A percentile compares a stretch with the other conserved stretches of the same genome.
phyloP scores from a whole-genome alignment of 257 asterid genomes.

The Forsythia suspensa region DNA sequence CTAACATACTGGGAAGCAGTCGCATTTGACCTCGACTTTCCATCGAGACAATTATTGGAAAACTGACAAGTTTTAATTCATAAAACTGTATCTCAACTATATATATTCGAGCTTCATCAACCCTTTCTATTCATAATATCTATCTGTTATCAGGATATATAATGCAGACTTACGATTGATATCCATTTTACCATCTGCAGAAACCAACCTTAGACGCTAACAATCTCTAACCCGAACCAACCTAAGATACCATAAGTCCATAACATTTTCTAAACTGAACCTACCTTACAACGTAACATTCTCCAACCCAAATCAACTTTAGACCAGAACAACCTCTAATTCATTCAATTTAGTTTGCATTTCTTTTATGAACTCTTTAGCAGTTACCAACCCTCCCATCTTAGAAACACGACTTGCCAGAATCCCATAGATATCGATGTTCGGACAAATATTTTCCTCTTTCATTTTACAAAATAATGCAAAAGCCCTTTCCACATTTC shows the following conservation, averaged over 20 bases:
- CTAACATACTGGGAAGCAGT: background rate
- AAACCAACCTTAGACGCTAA: constrained; percentile 11
- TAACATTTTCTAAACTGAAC: background rate
- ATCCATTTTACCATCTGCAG: background rate
- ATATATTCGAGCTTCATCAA: too few species aligned
- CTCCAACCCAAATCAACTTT: constrained; percentile 26
- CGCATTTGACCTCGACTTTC: background rate
- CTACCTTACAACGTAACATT: constrained; percentile 4
- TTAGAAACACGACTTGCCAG: constrained; percentile 28
- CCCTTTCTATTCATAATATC: background rate
- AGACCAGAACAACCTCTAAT: background rate
- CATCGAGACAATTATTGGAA: too few species aligned
- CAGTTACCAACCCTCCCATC: constrained; percentile 23
- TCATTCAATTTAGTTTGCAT: constrained; percentile 16
- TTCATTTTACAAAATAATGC: constrained; percentile 24
- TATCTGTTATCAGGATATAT: too few species aligned
- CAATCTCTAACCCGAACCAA: constrained; percentile 27
- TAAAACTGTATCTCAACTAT: too few species aligned
- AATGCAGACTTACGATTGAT: too few species aligned
- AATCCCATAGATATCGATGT: constrained; percentile 30
- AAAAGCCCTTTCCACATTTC: constrained; percentile 25
- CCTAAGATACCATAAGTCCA: background rate
- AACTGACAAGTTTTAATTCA: too few species aligned
- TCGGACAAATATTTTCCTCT: constrained; percentile 15
- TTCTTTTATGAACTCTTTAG: constrained; percentile 23